Evolutionary conservation across 352 stramenopile genomes (phyloP), one percentile per base, ranked within the genome.

Genomic region (Globisporangium okanoganense): DNA sequence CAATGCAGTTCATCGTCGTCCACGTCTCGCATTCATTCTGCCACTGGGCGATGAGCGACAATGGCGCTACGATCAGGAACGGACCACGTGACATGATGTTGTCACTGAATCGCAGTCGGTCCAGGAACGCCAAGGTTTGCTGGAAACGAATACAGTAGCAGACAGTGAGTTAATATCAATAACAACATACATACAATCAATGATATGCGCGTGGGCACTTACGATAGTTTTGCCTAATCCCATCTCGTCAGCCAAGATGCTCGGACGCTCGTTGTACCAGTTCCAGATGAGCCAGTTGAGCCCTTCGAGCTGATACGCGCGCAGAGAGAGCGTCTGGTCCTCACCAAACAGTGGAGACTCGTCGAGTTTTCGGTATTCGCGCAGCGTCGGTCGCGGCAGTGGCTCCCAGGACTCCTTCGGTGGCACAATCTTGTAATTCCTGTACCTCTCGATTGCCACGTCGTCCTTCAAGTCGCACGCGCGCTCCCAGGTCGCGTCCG

Each of bases 21-120:
- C 98, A 99, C 36, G 77, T 95, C 53, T 98, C 85, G 67, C 99
- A 99, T 77, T 99, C 98, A 55, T 98, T 96, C 65, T 99, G 82
- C 98, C 98, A 99, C 67, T 99, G 98, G n/a, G 92, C 84, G 56
- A 99, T 95, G 1, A 98, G 97, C 25, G 95, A 99, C 3, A 99
- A 82, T 12, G 98, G 98, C 10, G 97, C 98, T 12, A 99, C 93
- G 25, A 99, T 94, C 6, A 99, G 82, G 69, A 99, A 99, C 14
- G 98, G 98, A 6, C 95, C 94, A 2, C 85, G 83, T n/a, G 83
- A 89, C 60, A 92, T 77, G 31, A 93, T 97, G 52, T 97, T 86
- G 31, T 97, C 78, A 55, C 93, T 85, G 53, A 87, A 83, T 5
- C 94, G 81, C 43, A 99, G 72, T 9, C 97, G 81, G 59, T 98